These are phyloP conservation scores for Bimuria novae-zelandiae DNA, from an alignment of 2,329 filamentous ascomycete species.

Conservation along the genomic window DNA sequence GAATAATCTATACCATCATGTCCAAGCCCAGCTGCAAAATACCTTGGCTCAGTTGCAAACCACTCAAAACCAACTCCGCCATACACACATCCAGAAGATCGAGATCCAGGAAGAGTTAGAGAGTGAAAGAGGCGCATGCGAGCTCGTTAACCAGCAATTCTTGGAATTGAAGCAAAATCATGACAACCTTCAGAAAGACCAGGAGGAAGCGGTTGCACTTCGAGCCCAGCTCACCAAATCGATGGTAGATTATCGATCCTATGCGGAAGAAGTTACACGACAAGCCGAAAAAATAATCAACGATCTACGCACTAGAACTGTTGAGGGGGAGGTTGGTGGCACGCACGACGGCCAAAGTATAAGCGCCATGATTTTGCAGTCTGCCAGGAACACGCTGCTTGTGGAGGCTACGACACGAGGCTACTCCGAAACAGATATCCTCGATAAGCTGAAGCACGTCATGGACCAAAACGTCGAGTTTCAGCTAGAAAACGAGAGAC, in stretches of 20 bases:
- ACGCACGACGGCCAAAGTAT: slow-evolving; percentile 15
- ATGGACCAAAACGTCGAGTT: slow-evolving; percentile 16
- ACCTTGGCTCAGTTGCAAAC: neutral
- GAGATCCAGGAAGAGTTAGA: neutral
- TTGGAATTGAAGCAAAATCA: slow-evolving; percentile 10
- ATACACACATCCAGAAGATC: neutral
- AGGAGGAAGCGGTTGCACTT: slow-evolving; percentile 1
- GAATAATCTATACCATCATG: neutral
- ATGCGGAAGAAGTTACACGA: slow-evolving; percentile 8
- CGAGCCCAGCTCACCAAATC: slow-evolving; percentile 8
- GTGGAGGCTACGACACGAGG: slow-evolving; percentile 2
- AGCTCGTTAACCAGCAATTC: slow-evolving; percentile 14
- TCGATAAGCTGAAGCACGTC: slow-evolving; percentile 5
- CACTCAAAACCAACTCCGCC: neutral
- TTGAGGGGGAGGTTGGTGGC: neutral
- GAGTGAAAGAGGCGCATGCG: neutral
- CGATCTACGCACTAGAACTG: neutral
- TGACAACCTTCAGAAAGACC: slow-evolving; percentile 8
- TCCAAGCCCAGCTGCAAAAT: neutral
- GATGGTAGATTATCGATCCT: neutral
- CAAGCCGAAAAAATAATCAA: slow-evolving; percentile 13
- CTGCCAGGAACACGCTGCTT: slow-evolving; percentile 16
- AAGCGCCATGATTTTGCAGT: slow-evolving; percentile 19
- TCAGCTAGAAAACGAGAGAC: slow-evolving; percentile 2
- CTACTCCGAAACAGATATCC: slow-evolving; percentile 5